Percentiles rank a stretch among this genome's conserved stretches.
Conservation (phyloP, 2,329 filamentous ascomycete genomes). For the Seiridium unicorne region DNA sequence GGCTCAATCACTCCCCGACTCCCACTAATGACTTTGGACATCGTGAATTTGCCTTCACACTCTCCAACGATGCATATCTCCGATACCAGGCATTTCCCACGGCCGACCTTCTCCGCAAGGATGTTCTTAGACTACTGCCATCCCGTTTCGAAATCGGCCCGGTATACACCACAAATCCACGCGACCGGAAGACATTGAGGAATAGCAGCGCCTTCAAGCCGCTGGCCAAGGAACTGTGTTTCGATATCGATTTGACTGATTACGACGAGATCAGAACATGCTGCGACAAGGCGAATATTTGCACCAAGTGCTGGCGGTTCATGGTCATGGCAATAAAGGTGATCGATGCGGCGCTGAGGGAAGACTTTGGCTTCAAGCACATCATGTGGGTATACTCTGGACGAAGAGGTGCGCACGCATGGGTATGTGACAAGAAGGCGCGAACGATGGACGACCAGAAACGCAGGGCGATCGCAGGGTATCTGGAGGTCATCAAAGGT, state of each 20-base stretch:
- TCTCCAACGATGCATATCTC: conserved; percentile 89
- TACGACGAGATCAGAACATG: conserved; percentile 97
- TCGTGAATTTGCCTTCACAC: conserved; percentile 92
- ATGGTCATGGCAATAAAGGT: conserved; percentile 98
- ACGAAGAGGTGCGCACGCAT: conserved; percentile 93
- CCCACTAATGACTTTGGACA: conserved; percentile 87
- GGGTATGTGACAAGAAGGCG: conserved; percentile 91
- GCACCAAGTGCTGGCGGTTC: conserved; percentile 91
- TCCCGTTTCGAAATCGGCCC: conserved; percentile 97
- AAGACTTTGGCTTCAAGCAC: conserved; percentile 96
- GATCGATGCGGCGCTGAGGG: conserved; percentile 78
- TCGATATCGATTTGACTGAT: conserved; percentile 99
- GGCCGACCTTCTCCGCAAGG: conserved; percentile 73
- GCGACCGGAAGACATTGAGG: conserved; percentile 84
- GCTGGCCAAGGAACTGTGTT: conserved; percentile 89
- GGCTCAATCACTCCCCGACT: conserved; percentile 90
- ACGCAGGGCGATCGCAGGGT: conserved; percentile 80
- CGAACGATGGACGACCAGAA: conserved; percentile 82
- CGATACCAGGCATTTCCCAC: conserved; percentile 75
- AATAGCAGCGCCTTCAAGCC: conserved; percentile 83
- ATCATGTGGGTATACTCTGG: conserved; percentile 99
- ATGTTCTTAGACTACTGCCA: conserved; percentile 83
- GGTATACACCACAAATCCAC: conserved; percentile 91
- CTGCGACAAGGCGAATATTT: conserved; percentile 91
- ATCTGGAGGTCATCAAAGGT: conserved; percentile 86